phyloP scores from a whole-genome alignment of 768 basidiomycete species.

The Tubosaeta brunneosetosa region DNA sequence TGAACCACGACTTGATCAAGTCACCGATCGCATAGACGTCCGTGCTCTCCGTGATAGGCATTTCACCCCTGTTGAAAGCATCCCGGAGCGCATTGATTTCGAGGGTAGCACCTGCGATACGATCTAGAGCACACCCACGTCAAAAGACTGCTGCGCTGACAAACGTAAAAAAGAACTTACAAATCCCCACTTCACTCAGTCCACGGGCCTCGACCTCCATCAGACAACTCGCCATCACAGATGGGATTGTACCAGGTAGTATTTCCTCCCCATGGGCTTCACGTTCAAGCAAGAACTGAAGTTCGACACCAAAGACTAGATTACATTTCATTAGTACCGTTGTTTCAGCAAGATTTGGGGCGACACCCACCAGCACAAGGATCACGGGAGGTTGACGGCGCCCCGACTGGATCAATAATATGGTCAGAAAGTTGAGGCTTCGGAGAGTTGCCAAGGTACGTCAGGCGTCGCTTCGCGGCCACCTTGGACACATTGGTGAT shows the following conservation, averaged over 20 bases:
- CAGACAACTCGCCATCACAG: conserved; percentile 61
- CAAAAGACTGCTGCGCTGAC: not conserved
- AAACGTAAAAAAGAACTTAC: conserved; percentile 39
- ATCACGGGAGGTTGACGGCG: conserved; percentile 51
- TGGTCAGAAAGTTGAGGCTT: conserved; percentile 73
- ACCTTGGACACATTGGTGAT: conserved; percentile 67
- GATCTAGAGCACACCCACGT: conserved; percentile 45
- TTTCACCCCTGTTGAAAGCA: conserved; percentile 70
- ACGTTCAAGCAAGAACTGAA: conserved; percentile 62
- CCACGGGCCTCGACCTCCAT: conserved; percentile 71
- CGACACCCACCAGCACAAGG: conserved; percentile 62
- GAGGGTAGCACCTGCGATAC: conserved; percentile 71
- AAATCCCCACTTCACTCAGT: conserved; percentile 77
- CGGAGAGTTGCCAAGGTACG: conserved; percentile 73
- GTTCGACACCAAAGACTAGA: conserved; percentile 71
- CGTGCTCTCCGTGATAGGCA: conserved; percentile 51
- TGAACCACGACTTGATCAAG: conserved; percentile 82
- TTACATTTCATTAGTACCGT: conserved; percentile 4
- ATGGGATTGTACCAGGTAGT: conserved; percentile 57
- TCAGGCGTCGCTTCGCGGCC: conserved; percentile 73
- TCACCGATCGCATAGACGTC: conserved; percentile 85
- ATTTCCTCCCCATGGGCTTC: conserved; percentile 52
- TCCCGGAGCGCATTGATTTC: conserved; percentile 69
- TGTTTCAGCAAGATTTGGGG: not conserved
- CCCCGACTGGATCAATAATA: conserved; percentile 54